These are phyloP conservation scores for Lasiosphaeria ovina DNA, from an alignment of 495 filamentous ascomycete genomes.

Conservation along the genomic window DNA sequence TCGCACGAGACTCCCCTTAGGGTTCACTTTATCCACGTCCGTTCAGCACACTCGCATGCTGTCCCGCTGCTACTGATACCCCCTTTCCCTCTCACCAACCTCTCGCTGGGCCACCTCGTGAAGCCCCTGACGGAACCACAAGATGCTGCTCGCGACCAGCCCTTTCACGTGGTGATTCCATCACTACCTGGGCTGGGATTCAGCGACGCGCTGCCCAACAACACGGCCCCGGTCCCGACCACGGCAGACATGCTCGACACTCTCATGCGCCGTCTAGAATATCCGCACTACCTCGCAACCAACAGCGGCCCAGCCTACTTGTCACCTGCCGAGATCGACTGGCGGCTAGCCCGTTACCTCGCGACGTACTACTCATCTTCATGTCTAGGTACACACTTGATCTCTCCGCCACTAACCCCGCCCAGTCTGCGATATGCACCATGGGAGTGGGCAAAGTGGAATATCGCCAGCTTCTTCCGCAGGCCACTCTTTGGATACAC, in stretches of 20 bases:
- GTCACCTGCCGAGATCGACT: constrained; percentile 46
- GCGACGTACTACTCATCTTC: constrained; percentile 51
- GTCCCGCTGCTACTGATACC: constrained; percentile 63
- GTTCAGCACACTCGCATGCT: constrained; percentile 45
- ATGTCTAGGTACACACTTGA: constrained; percentile 64
- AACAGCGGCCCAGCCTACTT: constrained; percentile 34
- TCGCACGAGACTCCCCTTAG: constrained; percentile 33
- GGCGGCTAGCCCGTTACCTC: constrained; percentile 56
- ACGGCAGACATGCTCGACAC: constrained; percentile 62
- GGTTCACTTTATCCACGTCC: constrained; percentile 58
- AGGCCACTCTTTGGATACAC: constrained; percentile 42
- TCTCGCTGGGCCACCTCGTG: constrained; percentile 64
- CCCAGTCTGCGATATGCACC: constrained; percentile 35
- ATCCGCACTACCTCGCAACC: constrained; percentile 59
- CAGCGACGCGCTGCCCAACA: constrained; percentile 54
- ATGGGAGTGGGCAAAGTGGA: constrained; percentile 44
- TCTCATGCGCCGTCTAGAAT: constrained; percentile 66
- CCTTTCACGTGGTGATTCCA: constrained; percentile 68
- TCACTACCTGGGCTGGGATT: constrained; percentile 75
- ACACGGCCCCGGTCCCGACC: constrained; percentile 50
- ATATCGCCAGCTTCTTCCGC: constrained; percentile 39
- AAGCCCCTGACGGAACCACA: constrained; percentile 52
- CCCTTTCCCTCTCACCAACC: constrained; percentile 68
- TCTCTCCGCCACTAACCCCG: constrained; percentile 38
- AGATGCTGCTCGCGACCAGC: constrained; percentile 41